A percentile compares a stretch with the other conserved stretches of the same genome.
Evolutionary conservation across 495 filamentous ascomycete species (phyloP).

Genomic region (Astrothelium subdiscretum): DNA sequence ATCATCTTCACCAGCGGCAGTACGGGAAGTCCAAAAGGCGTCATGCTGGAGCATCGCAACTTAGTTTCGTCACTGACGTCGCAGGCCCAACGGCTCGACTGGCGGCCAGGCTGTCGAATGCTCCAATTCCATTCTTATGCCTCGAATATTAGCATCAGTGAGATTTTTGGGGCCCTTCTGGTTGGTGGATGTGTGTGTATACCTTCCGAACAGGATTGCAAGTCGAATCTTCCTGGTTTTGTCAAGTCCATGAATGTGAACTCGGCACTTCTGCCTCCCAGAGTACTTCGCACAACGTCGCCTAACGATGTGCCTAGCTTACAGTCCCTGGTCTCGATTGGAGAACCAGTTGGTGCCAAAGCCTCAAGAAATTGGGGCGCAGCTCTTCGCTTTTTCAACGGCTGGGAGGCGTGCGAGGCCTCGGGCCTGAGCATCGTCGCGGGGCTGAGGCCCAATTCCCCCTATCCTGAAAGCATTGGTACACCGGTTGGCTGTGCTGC

Average conservation of each 20-base stretch:
- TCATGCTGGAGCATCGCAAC: background rate
- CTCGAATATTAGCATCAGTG: background rate
- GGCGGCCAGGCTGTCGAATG: background rate
- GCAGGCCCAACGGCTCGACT: background rate
- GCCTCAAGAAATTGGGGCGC: background rate
- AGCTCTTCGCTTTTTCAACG: background rate
- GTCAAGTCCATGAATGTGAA: background rate
- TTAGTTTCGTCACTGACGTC: background rate
- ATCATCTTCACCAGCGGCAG: slow-evolving; percentile 1
- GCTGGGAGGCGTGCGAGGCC: background rate
- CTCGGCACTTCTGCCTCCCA: background rate
- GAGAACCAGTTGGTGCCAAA: background rate
- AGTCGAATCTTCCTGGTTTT: background rate
- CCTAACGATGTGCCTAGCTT: background rate
- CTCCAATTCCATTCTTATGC: background rate
- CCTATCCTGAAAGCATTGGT: background rate
- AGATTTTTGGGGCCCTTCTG: background rate
- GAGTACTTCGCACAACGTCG: background rate
- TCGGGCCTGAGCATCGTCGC: background rate
- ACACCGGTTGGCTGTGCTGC: background rate
- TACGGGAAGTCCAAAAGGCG: slow-evolving; percentile 2
- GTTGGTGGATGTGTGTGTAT: background rate
- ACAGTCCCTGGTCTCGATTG: background rate
- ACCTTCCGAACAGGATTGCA: background rate
- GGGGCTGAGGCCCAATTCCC: background rate